Evolutionary conservation across 2,329 filamentous ascomycete genomes (phyloP), one percentile per base, ranked within the genome.

Genomic region (Talaromyces pinophilus): DNA sequence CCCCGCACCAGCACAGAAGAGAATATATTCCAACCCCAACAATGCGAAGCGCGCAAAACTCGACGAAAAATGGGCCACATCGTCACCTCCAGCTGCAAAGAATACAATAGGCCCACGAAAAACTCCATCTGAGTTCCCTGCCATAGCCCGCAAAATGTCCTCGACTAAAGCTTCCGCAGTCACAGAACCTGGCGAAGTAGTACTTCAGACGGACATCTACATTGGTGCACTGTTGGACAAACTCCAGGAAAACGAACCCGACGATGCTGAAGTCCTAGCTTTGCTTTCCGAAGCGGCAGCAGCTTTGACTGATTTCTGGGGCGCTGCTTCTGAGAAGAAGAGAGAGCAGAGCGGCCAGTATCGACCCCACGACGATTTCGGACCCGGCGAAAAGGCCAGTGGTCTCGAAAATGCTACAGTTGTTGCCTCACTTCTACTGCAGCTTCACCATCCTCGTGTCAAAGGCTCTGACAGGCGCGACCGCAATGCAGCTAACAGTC

Each of bases 371-470:
- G 84, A 85, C 22, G 87, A 86, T 54, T 88, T 92, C 73, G 91
- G 89, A 0, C 90, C 87, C 35, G 87, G 86, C 2, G 80, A 86
- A 10, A 79, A 86, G 42, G 84, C 87, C 1, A 84, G 87, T 4
- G 80, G 88, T 5, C 88, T 92, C 67, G 84, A 88, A 63, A 93
- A 94, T 74, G 93, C 93, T 3, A 86, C 87, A 65, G 96, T 89
- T 72, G 76, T 97, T n/a, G 90, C 90, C 17, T 88, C 88, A 35
- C 82, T 97, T 28, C 84, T 96, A 44, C 84, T 98, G 44, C 88
- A 88, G 68, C 86, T 97, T 65, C 90, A 93, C 71, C 92, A 97
- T 77, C 86, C 88, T 61, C 83, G 85, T 57, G 72, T 78, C n/a
- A 73, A 77, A 42, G 65, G 68, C 57, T 61, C 69, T 8, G 71